Percentiles rank a stretch among this genome's conserved stretches.
Conservation (phyloP, 2,329 filamentous ascomycete genomes). For the Lecanosticta acicola region DNA sequence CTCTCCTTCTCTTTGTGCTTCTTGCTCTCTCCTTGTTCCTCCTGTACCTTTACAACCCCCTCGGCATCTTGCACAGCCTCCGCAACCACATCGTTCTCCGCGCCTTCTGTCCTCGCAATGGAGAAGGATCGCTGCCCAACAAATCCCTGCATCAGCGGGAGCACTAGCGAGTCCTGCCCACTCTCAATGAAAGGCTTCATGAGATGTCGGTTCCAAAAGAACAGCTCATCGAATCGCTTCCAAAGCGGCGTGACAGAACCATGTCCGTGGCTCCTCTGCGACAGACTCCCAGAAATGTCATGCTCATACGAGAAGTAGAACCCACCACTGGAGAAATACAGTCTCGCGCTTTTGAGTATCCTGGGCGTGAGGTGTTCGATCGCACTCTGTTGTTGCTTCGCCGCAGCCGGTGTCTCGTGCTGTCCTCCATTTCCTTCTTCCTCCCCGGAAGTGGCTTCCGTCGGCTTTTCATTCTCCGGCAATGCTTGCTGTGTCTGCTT, state of each 20-base stretch:
- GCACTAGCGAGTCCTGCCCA: conserved; percentile 63
- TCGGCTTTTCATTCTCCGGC: conserved; percentile 20
- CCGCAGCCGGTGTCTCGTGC: neutral
- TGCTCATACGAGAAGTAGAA: conserved; percentile 96
- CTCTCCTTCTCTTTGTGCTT: neutral
- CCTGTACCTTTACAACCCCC: conserved; percentile 10
- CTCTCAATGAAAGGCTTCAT: conserved; percentile 66
- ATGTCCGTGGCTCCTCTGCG: conserved; percentile 35
- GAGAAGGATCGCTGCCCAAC: conserved; percentile 80
- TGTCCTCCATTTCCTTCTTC: neutral
- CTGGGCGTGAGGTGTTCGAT: conserved; percentile 65
- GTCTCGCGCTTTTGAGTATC: conserved; percentile 72
- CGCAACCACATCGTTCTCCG: conserved; percentile 26
- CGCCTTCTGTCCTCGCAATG: conserved; percentile 21
- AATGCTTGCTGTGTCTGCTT: conserved; percentile 30
- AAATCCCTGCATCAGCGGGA: conserved; percentile 91
- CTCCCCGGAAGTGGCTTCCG: conserved; percentile 40
- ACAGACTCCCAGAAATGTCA: conserved; percentile 70
- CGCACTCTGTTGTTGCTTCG: conserved; percentile 12
- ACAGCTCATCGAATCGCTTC: conserved; percentile 61
- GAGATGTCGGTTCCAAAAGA: conserved; percentile 86
- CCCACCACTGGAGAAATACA: conserved; percentile 75
- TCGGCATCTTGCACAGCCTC: conserved; percentile 21
- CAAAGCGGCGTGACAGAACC: conserved; percentile 57
- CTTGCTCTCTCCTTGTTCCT: conserved; percentile 5